Evolutionary conservation across 2,329 filamentous ascomycete species (phyloP), one percentile per base, ranked within the genome.

Genomic region (Ceratocystis colombiana): DNA sequence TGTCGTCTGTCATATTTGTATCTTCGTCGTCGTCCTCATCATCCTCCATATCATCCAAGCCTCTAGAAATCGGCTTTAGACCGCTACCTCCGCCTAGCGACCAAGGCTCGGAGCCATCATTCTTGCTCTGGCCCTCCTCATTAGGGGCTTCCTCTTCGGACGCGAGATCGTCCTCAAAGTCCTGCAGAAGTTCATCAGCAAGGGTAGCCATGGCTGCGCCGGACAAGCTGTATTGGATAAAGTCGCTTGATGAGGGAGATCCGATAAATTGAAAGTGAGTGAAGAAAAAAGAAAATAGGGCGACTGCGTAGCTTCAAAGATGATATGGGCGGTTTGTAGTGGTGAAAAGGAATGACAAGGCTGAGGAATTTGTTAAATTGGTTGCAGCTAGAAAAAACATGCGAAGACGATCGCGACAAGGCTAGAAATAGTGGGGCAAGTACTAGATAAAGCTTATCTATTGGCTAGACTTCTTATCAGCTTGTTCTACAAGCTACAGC

Each of bases 101-200:
- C 22, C 41, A 55, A 22, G 63, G 25, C 5, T 67, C 62, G 5
- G 30, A 48, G 30, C 63, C 55, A 53, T 77, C 75, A 64, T 77
- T 76, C 53, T 77, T 76, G 62, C 77, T 74, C 50, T 79, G 75
- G 64, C 77, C 74, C 64, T 77, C 77, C 70, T 81, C 78, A 67
- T 83, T 79, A 61, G 81, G 79, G 41, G 84, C 79, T 45, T 84
- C 84, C 69, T 87, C 87, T 46, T 82, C 84, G 73, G 73, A 75
- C 7, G 73, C 76, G 67, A 77, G 77, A 66, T 95, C 90, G 15
- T 64, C 72, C 45, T 91, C 90, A 70, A 96, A 94, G 74, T 96
- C 90, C 73, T 94, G 89, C 71, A 97, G 81, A 10, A 99, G 83
- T 75, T 97, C 93, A 73, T 97, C 92, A 69, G 90, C 93, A 69